phyloP scores from a whole-genome alignment of 2,329 filamentous ascomycete genomes.

The Fusarium sp. region DNA sequence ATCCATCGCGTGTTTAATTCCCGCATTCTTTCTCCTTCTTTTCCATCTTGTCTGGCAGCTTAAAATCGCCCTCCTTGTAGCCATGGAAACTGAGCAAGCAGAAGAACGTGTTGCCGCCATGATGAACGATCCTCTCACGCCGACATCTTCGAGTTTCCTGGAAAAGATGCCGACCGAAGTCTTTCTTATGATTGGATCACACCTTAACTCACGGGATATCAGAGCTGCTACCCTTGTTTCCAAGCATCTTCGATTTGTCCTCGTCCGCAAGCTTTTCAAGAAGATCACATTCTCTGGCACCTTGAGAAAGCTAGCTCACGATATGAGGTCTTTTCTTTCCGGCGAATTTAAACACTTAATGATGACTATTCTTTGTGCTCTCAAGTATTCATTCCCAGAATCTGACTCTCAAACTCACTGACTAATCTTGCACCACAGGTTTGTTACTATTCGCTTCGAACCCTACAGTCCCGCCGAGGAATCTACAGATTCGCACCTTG shows the following conservation, averaged over 20 bases:
- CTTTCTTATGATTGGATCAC: background rate
- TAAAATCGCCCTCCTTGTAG: background rate
- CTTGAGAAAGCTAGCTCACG: background rate
- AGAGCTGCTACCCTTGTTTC: background rate
- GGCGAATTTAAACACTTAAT: background rate
- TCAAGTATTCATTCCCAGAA: background rate
- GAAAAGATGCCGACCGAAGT: background rate
- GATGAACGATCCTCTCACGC: too few relatives aligned
- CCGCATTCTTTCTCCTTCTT: rapidly evolving
- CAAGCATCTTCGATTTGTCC: background rate
- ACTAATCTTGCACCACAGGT: background rate
- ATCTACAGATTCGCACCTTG: background rate
- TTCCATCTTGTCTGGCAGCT: background rate
- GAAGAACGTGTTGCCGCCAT: background rate
- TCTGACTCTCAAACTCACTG: background rate
- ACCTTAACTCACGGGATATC: background rate
- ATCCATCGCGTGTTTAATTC: too few relatives aligned
- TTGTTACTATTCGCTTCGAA: background rate
- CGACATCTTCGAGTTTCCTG: background rate
- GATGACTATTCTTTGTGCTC: background rate
- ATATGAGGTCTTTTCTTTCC: background rate
- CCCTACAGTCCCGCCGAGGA: background rate
- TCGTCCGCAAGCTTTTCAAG: background rate
- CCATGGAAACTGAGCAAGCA: background rate
- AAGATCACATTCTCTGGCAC: background rate